Evolutionary conservation across 2,329 filamentous ascomycete species (phyloP).

Genomic region (Elsinoe fawcettii): DNA sequence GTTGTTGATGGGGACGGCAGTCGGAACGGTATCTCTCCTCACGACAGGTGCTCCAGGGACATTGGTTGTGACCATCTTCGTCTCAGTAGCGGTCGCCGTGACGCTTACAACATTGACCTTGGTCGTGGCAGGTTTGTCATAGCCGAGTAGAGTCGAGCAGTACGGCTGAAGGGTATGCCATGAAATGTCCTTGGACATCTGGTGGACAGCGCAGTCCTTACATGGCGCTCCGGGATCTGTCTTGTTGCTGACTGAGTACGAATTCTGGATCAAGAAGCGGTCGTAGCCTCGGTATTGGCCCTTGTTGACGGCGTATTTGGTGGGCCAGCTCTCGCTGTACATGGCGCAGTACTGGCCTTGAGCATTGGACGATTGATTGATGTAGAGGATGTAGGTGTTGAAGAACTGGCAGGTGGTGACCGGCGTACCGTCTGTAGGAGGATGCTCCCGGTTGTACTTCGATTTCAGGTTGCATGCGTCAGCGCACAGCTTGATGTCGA

Average conservation of each 20-base stretch:
- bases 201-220: constrained; percentile 17
- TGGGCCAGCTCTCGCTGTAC: constrained; percentile 22
- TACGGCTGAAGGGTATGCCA: constrained; percentile 20
- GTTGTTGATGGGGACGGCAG: not conserved
- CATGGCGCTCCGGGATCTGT: constrained; percentile 13
- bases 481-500: constrained; percentile 27
- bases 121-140: constrained; percentile 15
- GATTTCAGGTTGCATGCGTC: constrained; percentile 21
- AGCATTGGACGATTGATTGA: constrained; percentile 6
- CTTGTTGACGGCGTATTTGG: constrained; percentile 21
- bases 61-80: constrained; percentile 7
- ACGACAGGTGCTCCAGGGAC: not conserved
- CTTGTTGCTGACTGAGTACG: constrained; percentile 18
- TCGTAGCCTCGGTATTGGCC: constrained; percentile 19
- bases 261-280: constrained; percentile 18
- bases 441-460: constrained; percentile 20
- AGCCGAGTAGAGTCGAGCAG: constrained; percentile 19
- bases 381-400: constrained; percentile 17
- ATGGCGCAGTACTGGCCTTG: constrained; percentile 26
- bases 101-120: not conserved
- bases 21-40: not conserved
- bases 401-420: constrained; percentile 19
- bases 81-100: constrained; percentile 9
- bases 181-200: constrained; percentile 18
- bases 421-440: constrained; percentile 7